Conservation (phyloP, 1,284 basidiomycete species). For the Malassezia slooffiae region DNA sequence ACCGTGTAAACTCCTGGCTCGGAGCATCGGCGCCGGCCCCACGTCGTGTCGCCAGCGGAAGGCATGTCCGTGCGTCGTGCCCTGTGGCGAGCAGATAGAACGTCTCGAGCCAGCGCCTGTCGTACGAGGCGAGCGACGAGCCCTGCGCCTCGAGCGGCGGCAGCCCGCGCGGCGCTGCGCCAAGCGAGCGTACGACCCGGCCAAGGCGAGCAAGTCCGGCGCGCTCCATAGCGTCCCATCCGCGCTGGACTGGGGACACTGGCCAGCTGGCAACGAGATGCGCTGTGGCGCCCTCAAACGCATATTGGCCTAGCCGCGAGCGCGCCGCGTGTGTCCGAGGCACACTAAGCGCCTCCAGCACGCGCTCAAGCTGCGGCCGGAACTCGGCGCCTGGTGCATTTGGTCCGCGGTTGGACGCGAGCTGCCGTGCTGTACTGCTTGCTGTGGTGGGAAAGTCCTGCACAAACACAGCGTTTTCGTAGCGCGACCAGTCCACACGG, state of each 20-base stretch:
- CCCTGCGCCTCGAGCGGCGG: slow-evolving; percentile 31
- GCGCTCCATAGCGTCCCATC: slow-evolving; percentile 31
- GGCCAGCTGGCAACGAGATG: slow-evolving; percentile 32
- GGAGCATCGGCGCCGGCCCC: not conserved
- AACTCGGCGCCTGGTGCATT: slow-evolving; percentile 17
- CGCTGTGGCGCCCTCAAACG: slow-evolving; percentile 15
- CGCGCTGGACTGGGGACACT: slow-evolving; percentile 14
- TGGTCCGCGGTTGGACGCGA: not conserved
- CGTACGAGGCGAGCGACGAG: slow-evolving; percentile 31
- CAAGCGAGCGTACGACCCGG: slow-evolving; percentile 21
- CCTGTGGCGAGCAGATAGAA: slow-evolving; percentile 34
- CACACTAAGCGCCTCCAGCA: slow-evolving; percentile 26
- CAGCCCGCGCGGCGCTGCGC: slow-evolving; percentile 6
- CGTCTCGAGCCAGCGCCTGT: slow-evolving; percentile 37
- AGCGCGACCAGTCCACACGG: slow-evolving; percentile 35
- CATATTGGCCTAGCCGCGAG: slow-evolving; percentile 16
- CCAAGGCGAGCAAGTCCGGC: slow-evolving; percentile 31
- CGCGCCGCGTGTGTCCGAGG: slow-evolving; percentile 20
- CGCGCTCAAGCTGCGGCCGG: slow-evolving; percentile 17
- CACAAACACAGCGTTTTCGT: slow-evolving; percentile 36
- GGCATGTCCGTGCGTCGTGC: slow-evolving; percentile 11
- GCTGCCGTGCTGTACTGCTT: not conserved
- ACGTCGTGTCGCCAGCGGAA: slow-evolving; percentile 16
- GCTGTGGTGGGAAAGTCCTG: slow-evolving; percentile 32
- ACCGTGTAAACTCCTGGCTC: slow-evolving; percentile 1